A percentile compares a stretch with the other conserved stretches of the same genome.
phyloP scores from a whole-genome alignment of 176 grass and related monocot genomes.

The Oryza meridionalis region DNA sequence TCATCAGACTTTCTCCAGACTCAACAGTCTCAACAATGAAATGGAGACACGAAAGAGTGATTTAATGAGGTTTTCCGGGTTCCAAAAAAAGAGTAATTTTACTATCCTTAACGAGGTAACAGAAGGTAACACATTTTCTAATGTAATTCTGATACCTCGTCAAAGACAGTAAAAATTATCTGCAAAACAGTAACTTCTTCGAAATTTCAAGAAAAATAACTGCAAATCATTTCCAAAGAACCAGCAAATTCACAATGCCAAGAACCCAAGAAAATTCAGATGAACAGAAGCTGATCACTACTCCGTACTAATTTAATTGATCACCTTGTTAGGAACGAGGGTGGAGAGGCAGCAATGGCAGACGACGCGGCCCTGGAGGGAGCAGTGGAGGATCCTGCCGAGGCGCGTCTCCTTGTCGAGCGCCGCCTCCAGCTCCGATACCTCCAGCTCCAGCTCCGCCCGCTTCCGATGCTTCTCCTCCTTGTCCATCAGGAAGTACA shows the following conservation, averaged over 20 bases:
- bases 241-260: background rate
- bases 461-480: constrained; percentile 54
- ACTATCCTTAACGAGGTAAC: too few relatives aligned
- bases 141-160: too few relatives aligned
- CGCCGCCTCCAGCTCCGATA: constrained; percentile 64
- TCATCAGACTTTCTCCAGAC: background rate
- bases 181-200: background rate
- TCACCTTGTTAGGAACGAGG: constrained; percentile 62
- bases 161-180: background rate
- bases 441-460: constrained; percentile 70
- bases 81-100: too few relatives aligned
- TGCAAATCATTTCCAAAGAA: background rate
- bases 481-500: constrained; percentile 70
- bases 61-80: too few relatives aligned
- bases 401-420: constrained; percentile 78
- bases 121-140: background rate
- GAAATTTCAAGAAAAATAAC: background rate
- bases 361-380: constrained; percentile 62
- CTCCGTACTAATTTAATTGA: background rate
- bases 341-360: constrained; percentile 78
- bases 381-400: constrained; percentile 67
- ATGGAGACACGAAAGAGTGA: background rate
- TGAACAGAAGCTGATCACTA: background rate
- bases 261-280: background rate
- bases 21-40: background rate